These are phyloP conservation scores for Melampsora americana DNA, from an alignment of 1,284 basidiomycete genomes.

Conservation along the genomic window DNA sequence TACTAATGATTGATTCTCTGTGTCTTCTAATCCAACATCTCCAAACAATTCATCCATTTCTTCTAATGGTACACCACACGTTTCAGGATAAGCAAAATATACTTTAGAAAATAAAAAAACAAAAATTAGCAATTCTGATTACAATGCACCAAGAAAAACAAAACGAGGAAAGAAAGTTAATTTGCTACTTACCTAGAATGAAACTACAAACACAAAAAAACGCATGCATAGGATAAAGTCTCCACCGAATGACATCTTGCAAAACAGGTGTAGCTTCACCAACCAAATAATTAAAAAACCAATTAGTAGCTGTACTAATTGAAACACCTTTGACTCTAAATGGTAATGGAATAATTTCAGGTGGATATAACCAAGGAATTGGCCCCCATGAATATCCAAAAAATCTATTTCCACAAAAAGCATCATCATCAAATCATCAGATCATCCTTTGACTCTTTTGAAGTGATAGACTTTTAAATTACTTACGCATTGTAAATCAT, in stretches of 20 bases:
- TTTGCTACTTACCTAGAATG: conserved; percentile 62
- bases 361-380: conserved; percentile 53
- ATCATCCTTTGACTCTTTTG: neutral
- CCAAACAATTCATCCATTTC: conserved; percentile 59
- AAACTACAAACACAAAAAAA: conserved; percentile 89
- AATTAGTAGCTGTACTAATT: conserved; percentile 72
- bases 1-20: conserved; percentile 41
- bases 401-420: conserved; percentile 13
- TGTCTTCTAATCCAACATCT: conserved; percentile 54
- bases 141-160: neutral
- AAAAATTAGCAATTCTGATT: neutral
- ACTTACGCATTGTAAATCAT: conserved; percentile 92
- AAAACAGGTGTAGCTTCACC: conserved; percentile 83
- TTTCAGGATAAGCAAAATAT: conserved; percentile 65
- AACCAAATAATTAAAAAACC: conserved; percentile 59
- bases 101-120: conserved; percentile 7
- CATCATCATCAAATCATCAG: no score
- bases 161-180: neutral
- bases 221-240: conserved; percentile 91
- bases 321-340: conserved; percentile 93
- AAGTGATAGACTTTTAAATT: conserved; percentile 58
- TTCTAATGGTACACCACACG: conserved; percentile 59
- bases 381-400: conserved; percentile 55
- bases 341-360: conserved; percentile 81
- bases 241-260: conserved; percentile 86